Base-by-base conservation (phyloP, 441 rosid species). In the Adansonia grandidieri region DNA sequence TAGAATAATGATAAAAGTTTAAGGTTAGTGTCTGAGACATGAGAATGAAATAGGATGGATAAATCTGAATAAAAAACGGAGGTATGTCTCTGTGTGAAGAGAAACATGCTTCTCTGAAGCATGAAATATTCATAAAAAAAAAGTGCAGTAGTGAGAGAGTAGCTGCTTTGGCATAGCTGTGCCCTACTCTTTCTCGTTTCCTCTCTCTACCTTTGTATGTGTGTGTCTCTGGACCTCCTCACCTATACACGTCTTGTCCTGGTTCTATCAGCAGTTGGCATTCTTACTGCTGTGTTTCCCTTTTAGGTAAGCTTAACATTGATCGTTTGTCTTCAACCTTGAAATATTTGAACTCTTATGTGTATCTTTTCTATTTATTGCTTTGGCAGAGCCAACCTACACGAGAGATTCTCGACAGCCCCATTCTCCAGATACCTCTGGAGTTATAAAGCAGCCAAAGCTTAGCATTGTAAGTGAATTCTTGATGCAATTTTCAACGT, bases 401-500 rank as follows among this genome's bases (percentile, higher is more conserved):
- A 86, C 81, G 71, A 90, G 92, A 75, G 88, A 88, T 84, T 84
- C 89, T 80, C 83, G 81, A 81, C 82, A 84, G 81, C 4, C 80
- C 56, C 89, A 78, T 64, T 84, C 86, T 80, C 85, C 88, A 54
- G 87, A 87, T 64, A 70, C 75, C 45, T 73, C 89, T 81, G 92
- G 85, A 76, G 77, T 74, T 76, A 84, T 65, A 68, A 90, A 81
- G 88, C 88, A 79, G 64, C 73, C 80, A 56, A 75, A 67, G 66
- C 81, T 83, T 76, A 79, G 85, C 75, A 78, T 88, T 83, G 98
- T 95, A 87, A 88, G 97, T 87, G 84, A 76, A 64, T 64, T 81
- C 84, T 67, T 47, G 48, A 66, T 70, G 61, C 79, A 72, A 77
- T 75, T 62, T 82, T 53, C 15, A 9, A 42, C 4, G 2, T 71